These are phyloP conservation scores for Pseudogymnoascus sp. DNA, from an alignment of 2,329 filamentous ascomycete species.

Conservation along the genomic window DNA sequence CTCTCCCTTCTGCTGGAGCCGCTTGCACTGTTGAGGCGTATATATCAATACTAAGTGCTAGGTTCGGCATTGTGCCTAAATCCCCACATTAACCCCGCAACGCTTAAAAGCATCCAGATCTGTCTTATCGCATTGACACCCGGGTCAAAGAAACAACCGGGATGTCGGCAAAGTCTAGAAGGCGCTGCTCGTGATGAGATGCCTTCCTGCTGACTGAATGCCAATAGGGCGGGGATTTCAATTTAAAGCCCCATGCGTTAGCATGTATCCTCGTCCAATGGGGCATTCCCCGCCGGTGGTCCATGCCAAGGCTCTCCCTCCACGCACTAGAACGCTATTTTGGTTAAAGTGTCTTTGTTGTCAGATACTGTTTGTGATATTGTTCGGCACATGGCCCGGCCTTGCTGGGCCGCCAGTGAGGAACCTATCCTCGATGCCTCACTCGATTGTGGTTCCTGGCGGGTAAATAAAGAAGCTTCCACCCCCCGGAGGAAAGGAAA, in stretches of 20 bases:
- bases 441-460: not conserved
- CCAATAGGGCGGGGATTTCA: not conserved
- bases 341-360: not conserved
- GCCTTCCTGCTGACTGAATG: not conserved
- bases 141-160: not conserved
- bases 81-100: slow-evolving; percentile 6
- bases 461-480: slow-evolving; percentile 3
- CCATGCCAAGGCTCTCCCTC: not conserved
- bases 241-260: not conserved
- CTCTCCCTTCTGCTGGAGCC: not conserved
- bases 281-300: not conserved
- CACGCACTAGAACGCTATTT: not conserved
- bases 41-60: not conserved
- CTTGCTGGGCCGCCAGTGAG: not conserved
- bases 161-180: slow-evolving; percentile 7
- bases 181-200: not conserved
- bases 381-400: not conserved
- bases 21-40: not conserved
- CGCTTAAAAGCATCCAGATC: slow-evolving; percentile 8
- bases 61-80: slow-evolving; percentile 5
- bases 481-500: not conserved
- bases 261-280: not conserved
- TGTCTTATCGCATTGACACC: not conserved
- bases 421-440: not conserved
- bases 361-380: not conserved